A percentile compares a stretch with the other conserved stretches of the same genome.
These are phyloP conservation scores for Ogataea methylovora DNA, from an alignment of 805 yeast species.

Conservation along the genomic window DNA sequence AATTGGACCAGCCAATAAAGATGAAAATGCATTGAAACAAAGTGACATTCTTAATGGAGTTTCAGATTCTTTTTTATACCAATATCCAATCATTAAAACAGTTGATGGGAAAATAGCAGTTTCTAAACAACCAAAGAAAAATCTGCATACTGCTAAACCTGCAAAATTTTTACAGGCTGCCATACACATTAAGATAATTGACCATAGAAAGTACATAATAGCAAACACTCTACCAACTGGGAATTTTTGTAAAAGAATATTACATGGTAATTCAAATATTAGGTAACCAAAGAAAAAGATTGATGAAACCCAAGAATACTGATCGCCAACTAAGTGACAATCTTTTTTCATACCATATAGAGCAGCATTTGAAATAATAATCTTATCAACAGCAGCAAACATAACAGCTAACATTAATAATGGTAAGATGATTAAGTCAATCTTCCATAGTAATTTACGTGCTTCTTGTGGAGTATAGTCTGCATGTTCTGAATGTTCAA, in stretches of 20 bases:
- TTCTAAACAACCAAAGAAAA: slow-evolving; percentile 35
- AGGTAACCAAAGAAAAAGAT: slow-evolving; percentile 47
- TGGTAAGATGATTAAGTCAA: slow-evolving; percentile 42
- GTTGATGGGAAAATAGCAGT: slow-evolving; percentile 30
- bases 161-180: slow-evolving; percentile 31
- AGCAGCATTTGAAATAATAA: slow-evolving; percentile 43
- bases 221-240: slow-evolving; percentile 46
- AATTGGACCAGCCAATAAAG: slow-evolving; percentile 21
- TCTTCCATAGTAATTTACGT: slow-evolving; percentile 23
- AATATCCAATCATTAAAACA: slow-evolving; percentile 22
- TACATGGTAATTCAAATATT: slow-evolving; percentile 30
- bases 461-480: slow-evolving; percentile 10
- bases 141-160: slow-evolving; percentile 37
- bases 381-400: slow-evolving; percentile 52
- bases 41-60: slow-evolving; percentile 16
- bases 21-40: slow-evolving; percentile 23
- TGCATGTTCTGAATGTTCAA: slow-evolving; percentile 19
- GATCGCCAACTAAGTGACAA: slow-evolving; percentile 35
- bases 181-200: slow-evolving; percentile 44
- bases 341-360: slow-evolving; percentile 46
- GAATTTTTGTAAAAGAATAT: slow-evolving; percentile 38
- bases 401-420: slow-evolving; percentile 40
- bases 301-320: slow-evolving; percentile 24
- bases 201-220: slow-evolving; percentile 49
- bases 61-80: slow-evolving; percentile 17